Evolutionary conservation across 129 eudicot genomes (phyloP), one percentile per base, ranked within the genome.

Genomic region (Flaveria sonorensis): DNA sequence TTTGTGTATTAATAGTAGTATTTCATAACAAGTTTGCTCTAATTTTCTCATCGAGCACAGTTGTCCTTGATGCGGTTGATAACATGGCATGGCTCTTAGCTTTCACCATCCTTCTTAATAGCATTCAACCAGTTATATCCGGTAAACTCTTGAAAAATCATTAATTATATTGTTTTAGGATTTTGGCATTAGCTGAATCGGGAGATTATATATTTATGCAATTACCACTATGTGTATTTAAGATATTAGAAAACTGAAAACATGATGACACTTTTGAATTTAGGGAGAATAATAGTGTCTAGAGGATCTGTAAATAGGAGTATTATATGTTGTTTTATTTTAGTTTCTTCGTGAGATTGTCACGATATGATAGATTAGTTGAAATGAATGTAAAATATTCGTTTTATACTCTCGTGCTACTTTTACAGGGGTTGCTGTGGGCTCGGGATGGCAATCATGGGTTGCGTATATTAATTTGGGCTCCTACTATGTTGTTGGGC

Each of bases 391-490:
- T 48, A 48, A 14, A 48, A 48, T 13, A 3, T 3, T 0, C n/a
- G n/a, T 48, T 48, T 48, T 48, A 10, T n/a, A 9, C 30, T 1
- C 6, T 20, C 20, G 3, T 42, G 1, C n/a, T 20, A 48, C 12
- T 32, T 66, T 72, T 52, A 20, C 75, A 93, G 96, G 98, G 43
- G 98, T 93, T 5, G 96, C 96, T 4, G 92, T 93, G 26, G 98
- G 98, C 16, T 88, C 96, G 0, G 98, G 97, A 55, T 90, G 98
- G 96, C 98, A 93, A 74, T 84, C 89, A n/a, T 52, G 75, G 48
- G 98, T 90, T 24, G 98, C 98, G 0, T 93, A 86, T 63, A 81
- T 93, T 8, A 93, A 93, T 72, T 42, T 93, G 72, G 89, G 80
- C 3, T 86, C 89, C 21, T 93, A 93, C 77, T 93, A 90, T 19